Evolutionary conservation across 2,329 filamentous ascomycete species (phyloP).

Genomic region (Fusarium incarnatum): DNA sequence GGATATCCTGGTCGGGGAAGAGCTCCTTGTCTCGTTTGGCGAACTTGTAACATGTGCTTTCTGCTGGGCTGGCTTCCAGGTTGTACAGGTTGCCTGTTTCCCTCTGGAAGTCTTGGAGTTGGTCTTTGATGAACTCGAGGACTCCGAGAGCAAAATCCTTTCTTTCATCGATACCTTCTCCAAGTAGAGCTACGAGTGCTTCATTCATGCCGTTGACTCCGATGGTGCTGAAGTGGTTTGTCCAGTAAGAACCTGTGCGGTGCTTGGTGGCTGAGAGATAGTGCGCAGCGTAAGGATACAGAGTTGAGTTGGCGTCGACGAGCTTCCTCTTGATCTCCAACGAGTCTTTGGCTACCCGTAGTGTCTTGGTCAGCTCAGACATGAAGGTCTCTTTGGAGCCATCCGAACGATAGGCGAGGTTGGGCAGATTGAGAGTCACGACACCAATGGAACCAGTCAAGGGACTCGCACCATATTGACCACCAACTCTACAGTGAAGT

Average conservation of each 20-base stretch:
- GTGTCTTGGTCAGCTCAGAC: constrained; percentile 3
- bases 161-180: background rate
- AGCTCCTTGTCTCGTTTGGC: constrained; percentile 36
- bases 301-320: constrained; percentile 21
- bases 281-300: constrained; percentile 41
- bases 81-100: constrained; percentile 41
- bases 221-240: constrained; percentile 44
- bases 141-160: constrained; percentile 29
- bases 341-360: constrained; percentile 39
- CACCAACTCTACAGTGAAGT: constrained; percentile 40
- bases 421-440: constrained; percentile 40
- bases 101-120: constrained; percentile 35
- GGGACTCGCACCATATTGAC: constrained; percentile 39
- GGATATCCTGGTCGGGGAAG: constrained; percentile 20
- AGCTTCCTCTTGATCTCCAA: constrained; percentile 42
- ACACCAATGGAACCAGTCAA: constrained; percentile 41
- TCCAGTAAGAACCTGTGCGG: constrained; percentile 42
- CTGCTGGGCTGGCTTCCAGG: constrained; percentile 39
- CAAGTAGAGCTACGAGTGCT: constrained; percentile 21
- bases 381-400: constrained; percentile 26
- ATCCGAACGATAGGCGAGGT: constrained; percentile 35
- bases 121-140: constrained; percentile 38
- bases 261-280: constrained; percentile 37
- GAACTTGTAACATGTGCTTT: constrained; percentile 45
- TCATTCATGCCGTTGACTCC: constrained; percentile 43